Evolutionary conservation across 179 eudicot genomes (phyloP), one percentile per base, ranked within the genome.

Genomic region (Silene vulgaris): DNA sequence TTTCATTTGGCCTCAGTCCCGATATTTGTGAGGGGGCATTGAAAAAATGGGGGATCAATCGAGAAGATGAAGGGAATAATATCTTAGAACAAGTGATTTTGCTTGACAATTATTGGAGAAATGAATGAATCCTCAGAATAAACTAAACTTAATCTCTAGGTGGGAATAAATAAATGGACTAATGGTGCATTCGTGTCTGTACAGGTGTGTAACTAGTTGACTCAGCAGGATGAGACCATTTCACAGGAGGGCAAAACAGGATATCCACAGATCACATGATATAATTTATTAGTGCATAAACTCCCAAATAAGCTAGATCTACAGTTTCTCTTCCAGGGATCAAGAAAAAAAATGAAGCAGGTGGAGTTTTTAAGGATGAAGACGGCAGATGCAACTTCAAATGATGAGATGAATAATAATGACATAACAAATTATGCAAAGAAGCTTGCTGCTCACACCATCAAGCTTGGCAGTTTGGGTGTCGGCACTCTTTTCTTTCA

Each of bases 401-500:
- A 57, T 65, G 78, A 81, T 6, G 45, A 80, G 80, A 92, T 0
- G 98, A 92, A 69, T 71, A 87, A 11, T 26, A 77, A 81, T 30
- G 96, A 90, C 21, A 78, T 89, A 1, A 77, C 40, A 21, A 74
- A 79, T 19, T 90, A 91, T 29, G 89, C 88, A 21, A 82, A 78
- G 82, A 88, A 87, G 30, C 86, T 93, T 57, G 82, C 90, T 68
- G 2, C 52, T 45, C 87, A 94, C 68, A 86, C 88, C 79, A 64
- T 88, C 71, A 86, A 79, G 84, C 88, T 87, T 65, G 90, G 88
- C 8, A 88, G 89, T 59, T 78, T 90, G 20, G 99, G 90, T 3
- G 79, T 96, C 26, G 96, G 96, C 63, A 87, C 97, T 62, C 20
- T 86, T 60, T 83, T 91, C 57, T 84, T 96, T 82, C 87, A 86